A percentile compares a stretch with the other conserved stretches of the same genome.
These are phyloP conservation scores for Paraphaeosphaeria minitans DNA, from an alignment of 2,329 filamentous ascomycete species.

Conservation along the genomic window DNA sequence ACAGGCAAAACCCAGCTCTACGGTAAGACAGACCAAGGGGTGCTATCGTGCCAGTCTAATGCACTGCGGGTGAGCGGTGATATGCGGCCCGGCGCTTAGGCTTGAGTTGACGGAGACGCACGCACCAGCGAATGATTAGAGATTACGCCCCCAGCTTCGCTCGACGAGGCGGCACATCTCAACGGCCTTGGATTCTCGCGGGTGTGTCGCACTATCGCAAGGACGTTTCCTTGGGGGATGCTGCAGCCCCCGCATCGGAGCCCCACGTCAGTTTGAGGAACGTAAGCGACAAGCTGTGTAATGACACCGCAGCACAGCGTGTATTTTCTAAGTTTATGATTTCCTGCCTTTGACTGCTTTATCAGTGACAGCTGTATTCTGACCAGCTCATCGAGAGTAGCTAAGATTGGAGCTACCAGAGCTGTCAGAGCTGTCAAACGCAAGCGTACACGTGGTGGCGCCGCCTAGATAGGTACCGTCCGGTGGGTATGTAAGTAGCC, in stretches of 20 bases:
- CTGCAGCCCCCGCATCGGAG: neutral
- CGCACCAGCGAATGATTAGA: neutral
- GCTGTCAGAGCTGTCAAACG: neutral
- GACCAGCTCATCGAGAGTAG: neutral
- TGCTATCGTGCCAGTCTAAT: neutral
- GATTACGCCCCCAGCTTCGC: neutral
- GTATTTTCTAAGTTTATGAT: too few species aligned
- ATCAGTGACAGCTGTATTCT: neutral
- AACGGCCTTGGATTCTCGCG: neutral
- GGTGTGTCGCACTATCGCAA: neutral
- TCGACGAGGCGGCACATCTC: neutral
- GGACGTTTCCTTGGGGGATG: neutral
- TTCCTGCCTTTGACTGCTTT: neutral
- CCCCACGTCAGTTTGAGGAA: neutral
- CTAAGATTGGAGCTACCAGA: neutral
- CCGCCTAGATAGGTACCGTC: too few species aligned
- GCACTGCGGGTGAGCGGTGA: neutral
- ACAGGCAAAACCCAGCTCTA: neutral
- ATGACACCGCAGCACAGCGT: neutral
- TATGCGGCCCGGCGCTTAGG: neutral
- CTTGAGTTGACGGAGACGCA: neutral
- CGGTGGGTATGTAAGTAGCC: too few species aligned
- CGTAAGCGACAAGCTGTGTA: neutral
- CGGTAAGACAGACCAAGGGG: neutral
- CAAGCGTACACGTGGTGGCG: neutral